Percentiles rank a stretch among this genome's conserved stretches.
phyloP scores from a whole-genome alignment of 208 protist species.

The Trypanosoma theileri region DNA sequence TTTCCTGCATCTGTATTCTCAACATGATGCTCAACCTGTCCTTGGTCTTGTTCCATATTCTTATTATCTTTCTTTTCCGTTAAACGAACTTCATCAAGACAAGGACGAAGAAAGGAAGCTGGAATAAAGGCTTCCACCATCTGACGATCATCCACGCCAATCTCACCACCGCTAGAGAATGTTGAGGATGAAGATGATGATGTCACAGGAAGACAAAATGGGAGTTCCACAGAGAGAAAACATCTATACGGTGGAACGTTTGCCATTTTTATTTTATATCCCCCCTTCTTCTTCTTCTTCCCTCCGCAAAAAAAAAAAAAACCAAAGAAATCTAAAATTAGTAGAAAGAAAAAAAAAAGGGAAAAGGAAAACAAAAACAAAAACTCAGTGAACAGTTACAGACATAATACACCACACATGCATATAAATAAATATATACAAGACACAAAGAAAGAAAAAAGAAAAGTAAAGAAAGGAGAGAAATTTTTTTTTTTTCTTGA shows the following conservation, averaged over 20 bases:
- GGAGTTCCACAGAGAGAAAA: conserved; percentile 72
- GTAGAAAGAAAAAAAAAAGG: conserved; percentile 12
- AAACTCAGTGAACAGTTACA: neutral
- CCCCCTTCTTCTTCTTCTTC: neutral
- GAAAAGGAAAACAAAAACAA: conserved; percentile 28
- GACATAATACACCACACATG: neutral
- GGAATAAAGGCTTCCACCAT: conserved; percentile 62
- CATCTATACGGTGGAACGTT: conserved; percentile 34
- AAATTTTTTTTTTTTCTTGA: neutral
- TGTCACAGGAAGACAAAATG: conserved; percentile 48
- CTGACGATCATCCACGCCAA: conserved; percentile 9
- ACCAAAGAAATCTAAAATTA: neutral
- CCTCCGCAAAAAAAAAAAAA: neutral
- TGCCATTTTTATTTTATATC: conserved; percentile 20
- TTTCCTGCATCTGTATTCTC: neutral
- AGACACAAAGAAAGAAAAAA: conserved; percentile 17
- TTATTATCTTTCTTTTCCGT: neutral
- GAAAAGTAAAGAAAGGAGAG: neutral
- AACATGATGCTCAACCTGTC: neutral
- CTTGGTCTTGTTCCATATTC: neutral
- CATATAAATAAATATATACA: conserved; percentile 5
- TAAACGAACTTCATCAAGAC: conserved; percentile 28
- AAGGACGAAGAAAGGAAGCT: conserved; percentile 40
- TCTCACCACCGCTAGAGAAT: neutral
- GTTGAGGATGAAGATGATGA: conserved; percentile 14